Conservation (phyloP, 164 flowering plant species). For the Tinospora cordifolia region DNA sequence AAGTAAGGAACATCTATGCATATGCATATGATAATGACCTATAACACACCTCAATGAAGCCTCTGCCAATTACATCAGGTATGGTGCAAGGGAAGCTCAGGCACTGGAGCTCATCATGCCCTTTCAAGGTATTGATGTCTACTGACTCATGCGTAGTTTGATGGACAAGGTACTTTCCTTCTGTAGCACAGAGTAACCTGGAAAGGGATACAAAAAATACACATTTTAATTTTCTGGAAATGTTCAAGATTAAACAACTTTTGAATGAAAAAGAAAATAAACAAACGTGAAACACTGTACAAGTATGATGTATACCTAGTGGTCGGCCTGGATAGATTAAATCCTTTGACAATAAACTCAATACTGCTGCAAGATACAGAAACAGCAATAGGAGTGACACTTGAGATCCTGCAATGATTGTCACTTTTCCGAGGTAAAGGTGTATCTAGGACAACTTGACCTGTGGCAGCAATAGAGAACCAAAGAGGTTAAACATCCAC, state of each 20-base stretch:
- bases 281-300: background rate
- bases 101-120: constrained; percentile 39
- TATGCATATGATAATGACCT: background rate
- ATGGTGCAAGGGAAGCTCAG: constrained; percentile 46
- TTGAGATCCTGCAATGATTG: constrained; percentile 39
- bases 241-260: background rate
- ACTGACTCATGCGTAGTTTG: constrained; percentile 32
- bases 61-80: constrained; percentile 66
- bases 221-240: background rate
- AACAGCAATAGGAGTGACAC: constrained; percentile 66
- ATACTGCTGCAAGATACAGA: constrained; percentile 35
- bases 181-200: constrained; percentile 71
- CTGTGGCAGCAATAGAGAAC: constrained; percentile 33
- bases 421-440: constrained; percentile 30
- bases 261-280: background rate
- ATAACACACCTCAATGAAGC: constrained; percentile 68
- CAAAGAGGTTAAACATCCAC: constrained; percentile 8
- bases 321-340: constrained; percentile 37
- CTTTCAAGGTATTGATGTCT: constrained; percentile 28
- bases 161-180: constrained; percentile 59
- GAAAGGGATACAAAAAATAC: background rate
- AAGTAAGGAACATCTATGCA: background rate
- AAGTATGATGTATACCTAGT: constrained; percentile 36
- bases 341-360: constrained; percentile 53
- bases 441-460: constrained; percentile 60